Percentiles rank a stretch among this genome's conserved stretches.
phyloP scores from a whole-genome alignment of 1,284 basidiomycete genomes.

The Leccinum subrobustum region DNA sequence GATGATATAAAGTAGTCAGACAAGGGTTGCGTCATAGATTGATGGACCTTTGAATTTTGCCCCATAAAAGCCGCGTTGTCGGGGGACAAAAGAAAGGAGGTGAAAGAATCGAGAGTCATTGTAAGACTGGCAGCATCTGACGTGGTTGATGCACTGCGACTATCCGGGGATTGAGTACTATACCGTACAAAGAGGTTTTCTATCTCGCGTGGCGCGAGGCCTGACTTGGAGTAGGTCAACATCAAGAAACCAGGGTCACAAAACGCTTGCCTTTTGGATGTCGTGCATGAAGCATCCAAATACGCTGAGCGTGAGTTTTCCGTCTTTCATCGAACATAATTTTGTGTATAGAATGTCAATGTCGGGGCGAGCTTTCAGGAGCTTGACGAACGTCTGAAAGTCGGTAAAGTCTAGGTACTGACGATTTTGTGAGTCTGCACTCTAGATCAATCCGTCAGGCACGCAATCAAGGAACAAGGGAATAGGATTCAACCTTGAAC shows the following conservation, averaged over 20 bases:
- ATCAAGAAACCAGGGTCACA: not conserved
- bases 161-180: conserved; percentile 28
- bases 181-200: conserved; percentile 58
- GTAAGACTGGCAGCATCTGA: conserved; percentile 27
- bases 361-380: conserved; percentile 83
- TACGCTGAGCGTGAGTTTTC: conserved; percentile 49
- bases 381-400: conserved; percentile 85
- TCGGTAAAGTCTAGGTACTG: conserved; percentile 80
- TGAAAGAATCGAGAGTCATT: conserved; percentile 64
- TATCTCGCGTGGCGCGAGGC: conserved; percentile 45
- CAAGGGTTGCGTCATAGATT: conserved; percentile 81
- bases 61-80: conserved; percentile 62
- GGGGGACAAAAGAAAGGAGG: conserved; percentile 70
- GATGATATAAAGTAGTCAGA: conserved; percentile 91
- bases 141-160: not conserved
- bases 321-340: conserved; percentile 41
- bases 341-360: conserved; percentile 67
- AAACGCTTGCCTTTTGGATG: conserved; percentile 57
- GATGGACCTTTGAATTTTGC: conserved; percentile 42
- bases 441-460: conserved; percentile 38
- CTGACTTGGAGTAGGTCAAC: conserved; percentile 42
- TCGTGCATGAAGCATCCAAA: conserved; percentile 71
- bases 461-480: not conserved
- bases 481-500: conserved; percentile 45
- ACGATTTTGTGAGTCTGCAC: conserved; percentile 65